Evolutionary conservation across 768 basidiomycete genomes (phyloP).

Genomic region (Russula sp.): DNA sequence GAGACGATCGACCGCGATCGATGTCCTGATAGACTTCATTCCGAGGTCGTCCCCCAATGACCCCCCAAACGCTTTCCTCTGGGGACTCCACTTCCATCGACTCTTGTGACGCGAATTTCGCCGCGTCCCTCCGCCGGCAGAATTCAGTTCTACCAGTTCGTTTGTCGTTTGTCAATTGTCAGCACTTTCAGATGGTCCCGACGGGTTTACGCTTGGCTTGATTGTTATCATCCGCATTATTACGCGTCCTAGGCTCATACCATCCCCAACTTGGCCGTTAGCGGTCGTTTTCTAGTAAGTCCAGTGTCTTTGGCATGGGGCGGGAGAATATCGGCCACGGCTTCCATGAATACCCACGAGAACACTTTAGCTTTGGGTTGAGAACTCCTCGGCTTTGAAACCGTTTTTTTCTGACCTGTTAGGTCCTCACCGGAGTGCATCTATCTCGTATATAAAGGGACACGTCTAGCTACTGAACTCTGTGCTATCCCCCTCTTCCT

Average conservation of each 20-base stretch:
- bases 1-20: not conserved
- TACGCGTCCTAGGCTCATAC: not conserved
- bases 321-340: not conserved
- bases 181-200: not conserved
- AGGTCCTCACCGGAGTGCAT: not conserved
- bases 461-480: not conserved
- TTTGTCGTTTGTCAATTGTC: not conserved
- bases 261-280: not conserved
- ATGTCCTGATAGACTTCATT: not conserved
- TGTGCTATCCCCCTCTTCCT: not conserved
- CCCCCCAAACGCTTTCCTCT: not conserved
- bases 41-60: not conserved
- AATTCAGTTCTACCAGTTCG: not conserved
- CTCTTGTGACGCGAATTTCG: not conserved
- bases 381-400: not conserved
- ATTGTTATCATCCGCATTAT: not conserved
- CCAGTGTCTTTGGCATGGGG: not conserved
- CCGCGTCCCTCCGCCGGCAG: not conserved
- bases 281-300: not conserved
- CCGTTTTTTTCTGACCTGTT: not conserved
- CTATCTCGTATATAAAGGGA: slow-evolving; percentile 1
- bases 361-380: not conserved
- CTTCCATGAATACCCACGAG: not conserved
- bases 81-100: not conserved
- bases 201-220: not conserved